phyloP scores from a whole-genome alignment of 441 rosid genomes.

The Corymbia calophylla region DNA sequence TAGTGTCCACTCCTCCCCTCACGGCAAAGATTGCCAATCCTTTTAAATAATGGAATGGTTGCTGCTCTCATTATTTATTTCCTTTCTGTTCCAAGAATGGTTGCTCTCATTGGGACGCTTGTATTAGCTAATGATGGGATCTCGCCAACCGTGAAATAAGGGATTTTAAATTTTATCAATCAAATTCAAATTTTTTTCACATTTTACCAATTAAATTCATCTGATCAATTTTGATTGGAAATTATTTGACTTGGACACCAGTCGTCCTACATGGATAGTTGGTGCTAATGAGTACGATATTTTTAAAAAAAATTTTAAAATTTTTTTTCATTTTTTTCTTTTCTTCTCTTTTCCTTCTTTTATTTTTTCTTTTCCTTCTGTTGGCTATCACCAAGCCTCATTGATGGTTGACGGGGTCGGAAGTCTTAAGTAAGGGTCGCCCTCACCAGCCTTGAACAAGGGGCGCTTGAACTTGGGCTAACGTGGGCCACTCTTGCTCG shows the following conservation, averaged over 20 bases:
- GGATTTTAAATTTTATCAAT: too few species aligned
- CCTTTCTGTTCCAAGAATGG: too few species aligned
- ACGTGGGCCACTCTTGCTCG: neutral
- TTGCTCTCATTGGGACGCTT: neutral
- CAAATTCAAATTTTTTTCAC: too few species aligned
- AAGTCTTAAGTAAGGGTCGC: neutral
- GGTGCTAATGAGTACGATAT: too few species aligned
- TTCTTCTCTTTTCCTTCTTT: fast-evolving
- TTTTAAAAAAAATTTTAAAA: too few species aligned
- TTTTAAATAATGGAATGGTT: neutral
- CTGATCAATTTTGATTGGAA: fast-evolving
- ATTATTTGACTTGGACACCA: fast-evolving
- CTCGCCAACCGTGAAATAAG: neutral
- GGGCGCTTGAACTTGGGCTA: fast-evolving
- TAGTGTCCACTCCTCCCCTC: neutral
- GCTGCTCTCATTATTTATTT: neutral
- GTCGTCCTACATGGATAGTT: fast-evolving
- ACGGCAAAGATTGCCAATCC: neutral
- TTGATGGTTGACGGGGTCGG: neutral
- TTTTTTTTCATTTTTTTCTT: too few species aligned
- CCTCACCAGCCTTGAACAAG: fast-evolving
- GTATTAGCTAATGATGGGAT: neutral
- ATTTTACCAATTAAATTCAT: too few species aligned
- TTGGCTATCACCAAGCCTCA: fast-evolving
- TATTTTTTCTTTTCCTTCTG: fast-evolving